These are phyloP conservation scores for Xylaria venustula DNA, from an alignment of 495 filamentous ascomycete species.

Conservation along the genomic window DNA sequence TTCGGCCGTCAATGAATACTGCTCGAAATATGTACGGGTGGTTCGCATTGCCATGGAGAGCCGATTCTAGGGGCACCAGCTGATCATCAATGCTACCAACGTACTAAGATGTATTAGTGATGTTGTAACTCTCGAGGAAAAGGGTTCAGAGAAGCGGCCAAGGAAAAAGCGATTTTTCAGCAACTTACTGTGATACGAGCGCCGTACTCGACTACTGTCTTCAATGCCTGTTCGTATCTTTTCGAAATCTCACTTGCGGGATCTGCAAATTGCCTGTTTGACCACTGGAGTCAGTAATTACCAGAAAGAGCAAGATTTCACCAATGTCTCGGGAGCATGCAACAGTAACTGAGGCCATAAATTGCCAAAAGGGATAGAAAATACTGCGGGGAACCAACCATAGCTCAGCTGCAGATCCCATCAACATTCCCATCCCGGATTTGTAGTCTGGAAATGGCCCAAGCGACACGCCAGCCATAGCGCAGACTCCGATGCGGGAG, in stretches of 20 bases:
- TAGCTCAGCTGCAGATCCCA: conserved; percentile 83
- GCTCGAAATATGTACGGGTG: conserved; percentile 93
- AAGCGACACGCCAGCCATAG: conserved; percentile 80
- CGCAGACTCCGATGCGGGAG: conserved; percentile 58
- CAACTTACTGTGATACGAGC: conserved; percentile 64
- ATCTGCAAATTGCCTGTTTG: conserved; percentile 81
- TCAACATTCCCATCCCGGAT: conserved; percentile 70
- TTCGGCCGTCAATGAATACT: conserved; percentile 89
- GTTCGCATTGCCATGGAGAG: conserved; percentile 73
- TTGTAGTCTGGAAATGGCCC: conserved; percentile 88
- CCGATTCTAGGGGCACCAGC: conserved; percentile 79
- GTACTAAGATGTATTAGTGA: conserved; percentile 18
- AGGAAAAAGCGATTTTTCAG: neutral
- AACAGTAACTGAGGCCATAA: too few species aligned
- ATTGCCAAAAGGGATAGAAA: too few species aligned
- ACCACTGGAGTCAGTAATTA: too few species aligned
- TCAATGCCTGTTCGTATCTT: conserved; percentile 73
- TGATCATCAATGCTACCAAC: conserved; percentile 96
- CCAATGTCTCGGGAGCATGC: too few species aligned
- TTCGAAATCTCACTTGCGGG: conserved; percentile 77
- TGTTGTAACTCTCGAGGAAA: neutral
- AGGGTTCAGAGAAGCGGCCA: neutral
- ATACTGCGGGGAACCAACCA: too few species aligned
- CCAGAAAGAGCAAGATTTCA: too few species aligned
- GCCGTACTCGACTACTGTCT: conserved; percentile 69